These are phyloP conservation scores for Colletotrichum musae DNA, from an alignment of 2,329 filamentous ascomycete species.

Conservation along the genomic window DNA sequence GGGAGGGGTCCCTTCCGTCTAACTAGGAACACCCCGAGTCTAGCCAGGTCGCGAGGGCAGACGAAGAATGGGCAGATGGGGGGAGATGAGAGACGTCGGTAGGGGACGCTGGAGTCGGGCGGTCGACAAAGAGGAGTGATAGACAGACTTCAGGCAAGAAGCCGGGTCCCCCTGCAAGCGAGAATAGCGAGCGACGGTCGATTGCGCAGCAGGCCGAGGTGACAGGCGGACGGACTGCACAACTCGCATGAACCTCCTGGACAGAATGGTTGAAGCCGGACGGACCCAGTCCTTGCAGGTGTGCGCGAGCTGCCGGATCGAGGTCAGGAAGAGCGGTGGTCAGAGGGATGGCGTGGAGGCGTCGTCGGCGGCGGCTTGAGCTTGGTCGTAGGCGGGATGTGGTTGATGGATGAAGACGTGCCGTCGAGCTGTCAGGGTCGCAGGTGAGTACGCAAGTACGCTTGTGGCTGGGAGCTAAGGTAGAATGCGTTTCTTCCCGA, in stretches of 20 bases:
- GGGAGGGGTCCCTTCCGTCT: not conserved
- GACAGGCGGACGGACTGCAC: constrained; percentile 30
- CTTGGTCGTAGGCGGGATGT: constrained; percentile 5
- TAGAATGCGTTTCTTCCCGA: constrained; percentile 12
- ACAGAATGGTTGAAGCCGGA: constrained; percentile 27
- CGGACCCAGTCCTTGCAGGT: constrained; percentile 17
- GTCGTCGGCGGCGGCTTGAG: constrained; percentile 28
- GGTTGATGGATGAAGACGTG: not conserved
- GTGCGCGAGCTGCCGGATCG: constrained; percentile 34
- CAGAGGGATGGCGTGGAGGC: not conserved
- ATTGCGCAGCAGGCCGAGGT: constrained; percentile 9
- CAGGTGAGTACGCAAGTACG: constrained; percentile 27
- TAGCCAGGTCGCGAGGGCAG: constrained; percentile 4
- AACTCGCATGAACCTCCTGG: constrained; percentile 34
- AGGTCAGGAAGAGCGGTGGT: constrained; percentile 15
- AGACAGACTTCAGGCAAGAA: constrained; percentile 32
- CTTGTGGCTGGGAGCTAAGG: constrained; percentile 35
- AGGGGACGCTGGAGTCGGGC: constrained; percentile 6
- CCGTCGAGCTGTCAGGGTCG: constrained; percentile 38
- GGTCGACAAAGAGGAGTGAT: constrained; percentile 28
- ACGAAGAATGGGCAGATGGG: constrained; percentile 11
- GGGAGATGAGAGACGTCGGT: constrained; percentile 4
- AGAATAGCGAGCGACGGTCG: constrained; percentile 23
- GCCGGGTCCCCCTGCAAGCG: constrained; percentile 38
- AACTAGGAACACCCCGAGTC: constrained; percentile 21